Percentiles rank a stretch among this genome's conserved stretches.
phyloP scores from a whole-genome alignment of 768 basidiomycete species.

The Termitomyces sp. region DNA sequence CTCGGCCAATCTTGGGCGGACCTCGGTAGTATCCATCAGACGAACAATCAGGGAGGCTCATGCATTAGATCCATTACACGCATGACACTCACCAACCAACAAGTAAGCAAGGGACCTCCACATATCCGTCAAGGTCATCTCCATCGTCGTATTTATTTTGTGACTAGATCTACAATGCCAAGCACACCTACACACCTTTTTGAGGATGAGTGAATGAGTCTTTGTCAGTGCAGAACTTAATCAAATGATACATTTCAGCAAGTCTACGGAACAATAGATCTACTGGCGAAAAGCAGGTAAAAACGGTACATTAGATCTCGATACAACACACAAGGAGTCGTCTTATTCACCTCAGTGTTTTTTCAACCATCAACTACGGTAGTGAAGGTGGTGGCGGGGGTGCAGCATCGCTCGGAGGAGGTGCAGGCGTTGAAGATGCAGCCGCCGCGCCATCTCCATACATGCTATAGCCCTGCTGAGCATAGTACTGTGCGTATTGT shows the following conservation, averaged over 20 bases:
- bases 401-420: slow-evolving; percentile 18
- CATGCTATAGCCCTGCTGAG: slow-evolving; percentile 43
- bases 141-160: not conserved
- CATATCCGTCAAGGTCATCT: not conserved
- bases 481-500: slow-evolving; percentile 73
- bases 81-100: not conserved
- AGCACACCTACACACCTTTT: not conserved
- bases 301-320: not conserved
- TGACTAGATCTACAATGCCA: not conserved
- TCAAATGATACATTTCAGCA: slow-evolving; percentile 6
- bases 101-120: not conserved
- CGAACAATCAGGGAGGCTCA: not conserved
- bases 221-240: not conserved
- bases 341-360: not conserved
- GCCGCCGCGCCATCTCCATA: slow-evolving; percentile 13
- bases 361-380: not conserved
- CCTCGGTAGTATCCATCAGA: not conserved
- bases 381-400: slow-evolving; percentile 1
- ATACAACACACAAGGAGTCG: not conserved
- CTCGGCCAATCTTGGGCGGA: not conserved
- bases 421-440: slow-evolving; percentile 23
- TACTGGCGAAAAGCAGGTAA: not conserved
- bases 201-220: not conserved
- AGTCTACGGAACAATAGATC: slow-evolving; percentile 6
- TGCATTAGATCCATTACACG: not conserved